Percentiles rank a stretch among this genome's conserved stretches.
Conservation (phyloP, 768 basidiomycete genomes). For the Lentinus tigrinus region DNA sequence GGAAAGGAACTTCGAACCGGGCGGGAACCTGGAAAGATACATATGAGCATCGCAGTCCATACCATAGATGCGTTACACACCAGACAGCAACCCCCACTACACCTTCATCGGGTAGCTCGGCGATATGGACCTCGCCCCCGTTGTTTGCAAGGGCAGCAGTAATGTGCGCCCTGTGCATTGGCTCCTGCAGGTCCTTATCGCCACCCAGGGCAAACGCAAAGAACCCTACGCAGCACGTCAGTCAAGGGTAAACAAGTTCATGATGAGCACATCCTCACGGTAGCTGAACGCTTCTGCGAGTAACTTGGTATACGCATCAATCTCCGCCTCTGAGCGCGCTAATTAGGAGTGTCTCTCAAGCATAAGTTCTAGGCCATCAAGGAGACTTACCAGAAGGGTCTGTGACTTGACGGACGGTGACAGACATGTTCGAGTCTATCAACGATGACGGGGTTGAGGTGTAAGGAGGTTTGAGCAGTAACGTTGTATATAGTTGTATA, state of each 20-base stretch:
- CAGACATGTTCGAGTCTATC: no score
- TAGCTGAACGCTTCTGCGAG: conserved; percentile 3
- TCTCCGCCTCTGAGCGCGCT: conserved; percentile 1
- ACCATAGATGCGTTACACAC: background rate
- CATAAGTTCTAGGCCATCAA: no score
- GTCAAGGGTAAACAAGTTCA: background rate
- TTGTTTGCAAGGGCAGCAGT: background rate
- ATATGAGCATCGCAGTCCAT: background rate
- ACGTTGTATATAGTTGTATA: no score
- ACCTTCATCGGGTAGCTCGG: conserved; percentile 1
- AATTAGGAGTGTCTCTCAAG: no score
- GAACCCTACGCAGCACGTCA: background rate
- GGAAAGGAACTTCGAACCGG: conserved; percentile 10
- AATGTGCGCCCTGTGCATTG: conserved; percentile 7
- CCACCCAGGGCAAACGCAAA: conserved; percentile 2
- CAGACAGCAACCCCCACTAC: conserved; percentile 8
- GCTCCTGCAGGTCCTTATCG: background rate
- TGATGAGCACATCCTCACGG: background rate
- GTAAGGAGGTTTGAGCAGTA: no score
- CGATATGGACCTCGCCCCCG: conserved; percentile 10
- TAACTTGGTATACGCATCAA: background rate
- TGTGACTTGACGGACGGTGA: no score
- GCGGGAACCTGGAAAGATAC: conserved; percentile 3
- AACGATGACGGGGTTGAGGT: no score
- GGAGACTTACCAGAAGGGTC: no score